phyloP scores from a whole-genome alignment of 495 filamentous ascomycete genomes.

The Neurospora sp. region DNA sequence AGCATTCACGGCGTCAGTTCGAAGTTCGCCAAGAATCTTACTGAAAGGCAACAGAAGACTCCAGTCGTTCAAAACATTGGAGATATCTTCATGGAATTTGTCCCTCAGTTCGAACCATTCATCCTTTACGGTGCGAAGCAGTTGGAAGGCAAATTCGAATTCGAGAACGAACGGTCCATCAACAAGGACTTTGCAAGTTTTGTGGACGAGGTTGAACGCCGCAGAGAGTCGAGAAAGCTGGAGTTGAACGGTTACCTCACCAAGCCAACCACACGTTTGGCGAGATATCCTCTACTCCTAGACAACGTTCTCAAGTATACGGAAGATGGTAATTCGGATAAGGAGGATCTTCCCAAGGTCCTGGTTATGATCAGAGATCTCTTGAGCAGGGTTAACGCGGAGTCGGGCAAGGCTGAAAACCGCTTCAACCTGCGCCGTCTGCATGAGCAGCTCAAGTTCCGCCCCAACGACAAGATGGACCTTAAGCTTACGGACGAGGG shows the following conservation, averaged over 20 bases:
- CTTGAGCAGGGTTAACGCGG: conserved; percentile 78
- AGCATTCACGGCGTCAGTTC: conserved; percentile 83
- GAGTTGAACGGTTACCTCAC: conserved; percentile 98
- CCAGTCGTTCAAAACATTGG: conserved; percentile 84
- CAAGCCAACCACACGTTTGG: conserved; percentile 93
- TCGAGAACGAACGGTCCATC: conserved; percentile 85
- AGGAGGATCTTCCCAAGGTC: conserved; percentile 81
- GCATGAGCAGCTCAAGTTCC: conserved; percentile 80
- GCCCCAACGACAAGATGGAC: conserved; percentile 79
- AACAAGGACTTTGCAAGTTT: conserved; percentile 84
- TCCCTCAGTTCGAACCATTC: conserved; percentile 88
- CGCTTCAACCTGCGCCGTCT: conserved; percentile 91
- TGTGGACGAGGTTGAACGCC: conserved; percentile 91
- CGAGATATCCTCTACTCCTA: conserved; percentile 88
- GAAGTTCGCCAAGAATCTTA: conserved; percentile 74
- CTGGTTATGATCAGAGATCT: conserved; percentile 77
- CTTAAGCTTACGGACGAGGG: conserved; percentile 90
- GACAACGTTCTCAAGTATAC: conserved; percentile 87
- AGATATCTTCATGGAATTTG: conserved; percentile 89
- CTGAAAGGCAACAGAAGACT: conserved; percentile 77
- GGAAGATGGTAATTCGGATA: conserved; percentile 76
- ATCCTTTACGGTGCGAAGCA: conserved; percentile 96
- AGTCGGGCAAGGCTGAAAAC: conserved; percentile 96
- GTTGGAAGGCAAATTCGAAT: conserved; percentile 93
- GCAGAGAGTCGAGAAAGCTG: conserved; percentile 92